Base-by-base conservation (phyloP, 352 stramenopile species). In the Pythium apleroticum region DNA sequence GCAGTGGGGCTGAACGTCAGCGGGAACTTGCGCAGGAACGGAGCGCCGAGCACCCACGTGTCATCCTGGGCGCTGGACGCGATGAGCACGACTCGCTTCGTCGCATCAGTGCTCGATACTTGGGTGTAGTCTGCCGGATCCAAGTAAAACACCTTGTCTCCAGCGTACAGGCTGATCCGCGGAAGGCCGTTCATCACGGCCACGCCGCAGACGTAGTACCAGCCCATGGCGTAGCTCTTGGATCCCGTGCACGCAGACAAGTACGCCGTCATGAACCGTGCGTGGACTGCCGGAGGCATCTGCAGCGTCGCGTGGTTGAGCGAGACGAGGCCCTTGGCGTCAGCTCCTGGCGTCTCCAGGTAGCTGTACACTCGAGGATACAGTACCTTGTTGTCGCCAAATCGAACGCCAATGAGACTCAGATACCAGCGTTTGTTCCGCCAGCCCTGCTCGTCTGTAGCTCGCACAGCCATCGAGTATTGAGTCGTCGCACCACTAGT, bases 11-110 rank as follows among this genome's bases (percentile, higher is more conserved):
- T 24, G 35, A 66, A 66, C 39, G 17, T 52, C 15, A 28, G 6
- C 1, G 59, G 49, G 37, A 66, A 66, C 27, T 66, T 66, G 35
- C 59, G 59, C 5, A 46, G 39, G 39, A 46, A 46, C 39, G 39
- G 39, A 46, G 39, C 39, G 0, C 39, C 39, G 5, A 46, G 12
- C 17, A 46, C 19, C 39, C 39, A 46, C 17, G 39, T 4, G 39
- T 24, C 39, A 24, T 46, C 39, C 17, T 11, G 3, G 2, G 6
- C 39, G 6, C 39, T 46, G 3, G 15, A 24, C 39, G 39, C 39
- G 10, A 24, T 9, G 4, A 46, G 19, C 39, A 46, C 39, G 4
- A 24, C 39, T 17, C 22, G 5, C 39, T 46, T 46, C 17, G 15
- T 24, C 17, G 17, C 24, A 11, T 46, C 39, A 12, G 39, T 24